Base-by-base conservation (phyloP, 75 land plant species). In the Pseudotsuga menziesii region DNA sequence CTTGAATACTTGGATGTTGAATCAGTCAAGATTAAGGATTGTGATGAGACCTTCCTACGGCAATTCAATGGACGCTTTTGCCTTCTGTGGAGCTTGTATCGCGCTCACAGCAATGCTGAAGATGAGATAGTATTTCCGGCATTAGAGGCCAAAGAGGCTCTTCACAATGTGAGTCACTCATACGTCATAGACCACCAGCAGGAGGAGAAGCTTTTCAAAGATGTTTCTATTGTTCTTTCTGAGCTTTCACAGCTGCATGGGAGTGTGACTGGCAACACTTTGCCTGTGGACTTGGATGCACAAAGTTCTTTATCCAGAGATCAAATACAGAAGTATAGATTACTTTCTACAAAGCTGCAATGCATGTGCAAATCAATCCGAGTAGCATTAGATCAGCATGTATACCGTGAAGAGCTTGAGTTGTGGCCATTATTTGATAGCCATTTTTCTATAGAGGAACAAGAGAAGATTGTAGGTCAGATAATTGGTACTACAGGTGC, bases 51-150 rank as follows among this genome's bases (percentile, higher is more conserved):
- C 22, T 76, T 85, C 72, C 61, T 90, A 22, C 32, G 39, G 72
- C 85, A 90, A 22, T 92, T 92, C 55, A 41, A 32, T 25, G 82
- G 75, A 60, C 82, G 89, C 16, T 92, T 92, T 81, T 83, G 78
- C 32, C 81, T 86, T 75, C 56, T 92, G 22, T 75, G 81, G 76
- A 79, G 83, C 61, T 77, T 90, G 22, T 92, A 83, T 80, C 82
- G 85, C 57, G 85, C 86, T 74, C 95, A 92, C 59, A 92, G 92
- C 70, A 84, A 88, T 74, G 88, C 90, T 32, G 95, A 92, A 81
- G 95, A 92, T 83, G 87, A 86, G 25, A 83, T 92, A 55, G 92
- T 89, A 8, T 92, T 92, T 88, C 95, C 95, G 56, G 95, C 91
- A 35, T 66, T 92, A 27, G 92, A 92, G 77, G 84, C 89, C 11